Evolutionary conservation across 1,284 basidiomycete genomes (phyloP), one percentile per base, ranked within the genome.

Genomic region (Grifola frondosa): DNA sequence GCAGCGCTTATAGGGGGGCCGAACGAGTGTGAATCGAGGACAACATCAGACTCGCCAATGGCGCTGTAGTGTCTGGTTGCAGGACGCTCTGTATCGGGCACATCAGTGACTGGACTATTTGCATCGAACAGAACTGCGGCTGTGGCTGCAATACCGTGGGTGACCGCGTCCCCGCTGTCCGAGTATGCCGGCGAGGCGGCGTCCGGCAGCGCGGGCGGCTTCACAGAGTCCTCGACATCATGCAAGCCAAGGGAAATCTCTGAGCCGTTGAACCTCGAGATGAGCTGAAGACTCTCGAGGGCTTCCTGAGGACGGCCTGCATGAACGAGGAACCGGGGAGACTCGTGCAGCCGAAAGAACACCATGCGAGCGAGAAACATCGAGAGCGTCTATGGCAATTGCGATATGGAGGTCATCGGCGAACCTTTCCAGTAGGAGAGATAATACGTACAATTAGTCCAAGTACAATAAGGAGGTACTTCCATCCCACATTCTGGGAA

Each of bases 311-410:
- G 80, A 23, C 91, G 77, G 8, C 91, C 91, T 0, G 87, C 84
- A 32, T 91, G 82, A 10, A 94, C 91, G 42, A 97, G 83, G 58
- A 84, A 96, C 25, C 92, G 81, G 8, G 96, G 94, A 0, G 92
- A 96, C 67, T 99, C 96, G 61, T 96, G 85, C 13, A 99, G 70
- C 8, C 82, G 80, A 74, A 98, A 97, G 63, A 97, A 85, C 8
- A 90, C 70, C 50, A 96, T 89, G 13, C 95, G 87, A 3, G 83
- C 83, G 17, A 89, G 61, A 59, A 94, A 93, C 83, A 97, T 96
- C 2, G 74, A 64, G 12, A 95, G 69, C 12, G 94, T 97, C 89
- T 96, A 28, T 11, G 13, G 4, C 7, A 32, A 13, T 7, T 4
- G 8, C 19, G 3, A 24, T 28, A 13, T 16, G 32, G 26, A 15